Conservation (phyloP, 2,329 filamentous ascomycete genomes). For the Aspergillus eucalypticola region DNA sequence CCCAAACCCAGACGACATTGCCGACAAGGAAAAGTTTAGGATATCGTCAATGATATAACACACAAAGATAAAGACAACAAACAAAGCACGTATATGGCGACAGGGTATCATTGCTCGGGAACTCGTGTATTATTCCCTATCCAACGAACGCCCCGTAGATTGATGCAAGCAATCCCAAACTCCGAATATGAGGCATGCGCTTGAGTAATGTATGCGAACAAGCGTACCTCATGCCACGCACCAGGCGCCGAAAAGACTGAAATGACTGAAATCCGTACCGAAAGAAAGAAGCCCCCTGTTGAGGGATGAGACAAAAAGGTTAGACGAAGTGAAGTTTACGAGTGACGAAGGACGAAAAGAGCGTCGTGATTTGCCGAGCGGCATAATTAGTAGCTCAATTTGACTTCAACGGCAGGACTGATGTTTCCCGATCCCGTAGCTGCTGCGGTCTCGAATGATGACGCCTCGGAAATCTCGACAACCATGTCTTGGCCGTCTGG, state of each 20-base stretch:
- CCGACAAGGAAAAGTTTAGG: constrained; percentile 16
- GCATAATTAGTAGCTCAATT: constrained; percentile 55
- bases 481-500: constrained; percentile 90
- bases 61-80: constrained; percentile 13
- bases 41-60: constrained; percentile 28
- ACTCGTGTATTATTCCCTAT: constrained; percentile 45
- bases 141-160: constrained; percentile 32
- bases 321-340: constrained; percentile 16
- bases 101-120: constrained; percentile 44
- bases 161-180: constrained; percentile 14
- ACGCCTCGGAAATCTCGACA: constrained; percentile 64
- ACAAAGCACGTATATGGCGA: constrained; percentile 27
- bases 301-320: not conserved
- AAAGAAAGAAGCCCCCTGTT: not conserved
- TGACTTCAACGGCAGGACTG: constrained; percentile 46
- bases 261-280: not conserved
- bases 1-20: constrained; percentile 8
- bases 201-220: constrained; percentile 11
- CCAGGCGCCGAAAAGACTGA: constrained; percentile 19
- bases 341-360: constrained; percentile 16
- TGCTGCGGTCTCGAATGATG: constrained; percentile 46
- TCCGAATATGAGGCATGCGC: constrained; percentile 16
- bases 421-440: constrained; percentile 6
- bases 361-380: constrained; percentile 25
- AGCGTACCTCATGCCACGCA: constrained; percentile 16